Evolutionary conservation across 352 stramenopile species (phyloP).

Genomic region (Pythium chondricola): DNA sequence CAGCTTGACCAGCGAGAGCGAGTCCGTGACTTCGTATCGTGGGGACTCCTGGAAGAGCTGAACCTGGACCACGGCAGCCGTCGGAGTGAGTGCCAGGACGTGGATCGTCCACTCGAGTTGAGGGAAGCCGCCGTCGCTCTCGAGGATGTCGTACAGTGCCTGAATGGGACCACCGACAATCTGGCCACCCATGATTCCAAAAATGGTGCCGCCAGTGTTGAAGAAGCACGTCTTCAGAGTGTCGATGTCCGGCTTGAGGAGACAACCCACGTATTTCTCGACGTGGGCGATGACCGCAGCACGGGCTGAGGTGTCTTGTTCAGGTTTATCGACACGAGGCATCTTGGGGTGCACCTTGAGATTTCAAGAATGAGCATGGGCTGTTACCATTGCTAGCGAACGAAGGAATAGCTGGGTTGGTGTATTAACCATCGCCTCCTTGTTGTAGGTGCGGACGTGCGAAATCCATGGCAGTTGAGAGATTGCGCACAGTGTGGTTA

Average conservation of each 20-base stretch:
- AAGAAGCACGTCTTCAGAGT: conserved; percentile 8
- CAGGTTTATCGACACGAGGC: conserved; percentile 4
- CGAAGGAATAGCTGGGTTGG: no score
- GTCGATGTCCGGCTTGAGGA: conserved; percentile 6
- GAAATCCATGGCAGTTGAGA: neutral
- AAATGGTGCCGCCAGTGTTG: conserved; percentile 7
- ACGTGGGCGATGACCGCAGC: conserved; percentile 2
- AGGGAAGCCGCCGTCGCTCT: conserved; percentile 4
- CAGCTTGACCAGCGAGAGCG: conserved; percentile 8
- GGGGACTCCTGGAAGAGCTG: conserved; percentile 6
- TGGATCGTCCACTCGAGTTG: conserved; percentile 7
- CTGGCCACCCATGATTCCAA: neutral
- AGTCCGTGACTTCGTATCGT: conserved; percentile 11
- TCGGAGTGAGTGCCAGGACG: conserved; percentile 3
- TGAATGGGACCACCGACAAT: conserved; percentile 4
- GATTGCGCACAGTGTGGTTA: neutral
- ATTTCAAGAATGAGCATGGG: no score
- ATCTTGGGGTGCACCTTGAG: no score
- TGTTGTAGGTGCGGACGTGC: no score
- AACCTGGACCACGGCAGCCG: conserved; percentile 1
- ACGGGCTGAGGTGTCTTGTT: neutral
- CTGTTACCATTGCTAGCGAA: no score
- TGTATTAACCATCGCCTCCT: no score
- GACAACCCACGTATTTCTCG: conserved; percentile 3
- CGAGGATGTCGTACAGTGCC: conserved; percentile 8